phyloP scores from a whole-genome alignment of 495 filamentous ascomycete species.

The Lepraria neglecta region DNA sequence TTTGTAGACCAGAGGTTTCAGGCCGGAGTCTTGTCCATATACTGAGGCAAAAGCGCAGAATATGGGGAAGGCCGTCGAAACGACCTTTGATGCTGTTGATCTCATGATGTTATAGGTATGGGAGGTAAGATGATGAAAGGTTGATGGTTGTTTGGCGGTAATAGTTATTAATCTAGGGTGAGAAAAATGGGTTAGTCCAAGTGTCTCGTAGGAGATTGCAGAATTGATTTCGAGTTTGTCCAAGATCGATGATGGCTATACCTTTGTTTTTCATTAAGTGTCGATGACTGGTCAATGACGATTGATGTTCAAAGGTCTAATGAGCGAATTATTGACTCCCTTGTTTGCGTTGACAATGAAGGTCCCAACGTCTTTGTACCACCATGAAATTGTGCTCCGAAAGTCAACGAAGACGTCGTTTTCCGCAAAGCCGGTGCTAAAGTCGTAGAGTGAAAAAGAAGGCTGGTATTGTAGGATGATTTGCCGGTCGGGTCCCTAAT shows the following conservation, averaged over 20 bases:
- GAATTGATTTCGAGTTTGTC: background rate
- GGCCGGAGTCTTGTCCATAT: slow-evolving; percentile 31
- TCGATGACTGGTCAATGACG: slow-evolving; percentile 1
- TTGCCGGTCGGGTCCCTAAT: background rate
- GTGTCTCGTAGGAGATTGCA: background rate
- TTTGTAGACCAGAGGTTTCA: slow-evolving; percentile 18
- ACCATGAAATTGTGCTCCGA: background rate
- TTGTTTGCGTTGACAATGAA: slow-evolving; percentile 14
- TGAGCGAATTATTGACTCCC: slow-evolving; percentile 1
- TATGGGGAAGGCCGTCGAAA: slow-evolving; percentile 15
- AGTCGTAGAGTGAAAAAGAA: background rate
- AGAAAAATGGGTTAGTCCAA: background rate
- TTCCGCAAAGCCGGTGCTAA: background rate
- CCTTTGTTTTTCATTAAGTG: slow-evolving; percentile 9
- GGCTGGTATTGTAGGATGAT: background rate
- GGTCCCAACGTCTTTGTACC: background rate
- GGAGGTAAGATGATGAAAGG: slow-evolving; percentile 3
- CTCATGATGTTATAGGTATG: slow-evolving; percentile 17
- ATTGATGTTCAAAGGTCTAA: background rate
- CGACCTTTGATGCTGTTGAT: slow-evolving; percentile 5
- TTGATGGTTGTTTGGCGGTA: slow-evolving; percentile 3
- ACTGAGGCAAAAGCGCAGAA: slow-evolving; percentile 25
- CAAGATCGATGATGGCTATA: background rate
- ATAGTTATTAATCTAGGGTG: slow-evolving; percentile 4
- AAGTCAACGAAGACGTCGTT: background rate